Base-by-base conservation (phyloP, 163 green algal species). In the Chlamydomonas reinhardtii region DNA sequence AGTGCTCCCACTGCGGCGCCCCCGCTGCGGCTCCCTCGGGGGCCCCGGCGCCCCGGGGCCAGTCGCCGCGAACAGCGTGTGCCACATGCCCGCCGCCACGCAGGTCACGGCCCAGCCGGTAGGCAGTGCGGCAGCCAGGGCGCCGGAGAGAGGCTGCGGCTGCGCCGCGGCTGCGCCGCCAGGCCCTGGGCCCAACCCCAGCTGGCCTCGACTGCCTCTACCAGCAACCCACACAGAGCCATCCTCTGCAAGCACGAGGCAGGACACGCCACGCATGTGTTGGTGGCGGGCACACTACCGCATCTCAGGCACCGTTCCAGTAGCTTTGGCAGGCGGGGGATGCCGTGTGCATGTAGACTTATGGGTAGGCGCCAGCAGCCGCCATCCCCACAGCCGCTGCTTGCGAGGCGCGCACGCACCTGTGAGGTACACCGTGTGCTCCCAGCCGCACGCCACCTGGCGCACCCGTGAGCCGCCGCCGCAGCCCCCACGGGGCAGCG, bases 401-500 rank as follows among this genome's bases (percentile, higher is more conserved):
- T 8, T 48, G 39, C 39, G 39, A 48, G 8, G 39, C 39, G 39
- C 39, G 62, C 14, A 11, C 73, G 19, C 54, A 81, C 56, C 74
- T 37, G 74, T 73, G 22, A 83, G 61, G 56, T 64, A 83, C 0
- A 83, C 62, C 27, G 76, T 83, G 37, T 74, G 59, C 76, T 83
- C 59, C 76, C 76, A 83, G 76, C 76, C 76, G 61, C 59, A 73
- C 19, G 76, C 76, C 37, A 83, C 59, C 15, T 74, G 76, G 14
- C 37, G 34, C n/a, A 83, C 75, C 11, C 43, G 68, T 34, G 19
- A 11, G 6, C 43, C 48, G 48, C 48, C 48, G 5, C 48, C 48
- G 48, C 14, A 19, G 48, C 48, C 48, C 1, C 48, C 48, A 56
- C 11, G 12, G 14, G 20, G 32, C 35, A 73, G 35, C n/a, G 48